Conservation (phyloP, 2,329 filamentous ascomycete species). For the Zalaria obscura region DNA sequence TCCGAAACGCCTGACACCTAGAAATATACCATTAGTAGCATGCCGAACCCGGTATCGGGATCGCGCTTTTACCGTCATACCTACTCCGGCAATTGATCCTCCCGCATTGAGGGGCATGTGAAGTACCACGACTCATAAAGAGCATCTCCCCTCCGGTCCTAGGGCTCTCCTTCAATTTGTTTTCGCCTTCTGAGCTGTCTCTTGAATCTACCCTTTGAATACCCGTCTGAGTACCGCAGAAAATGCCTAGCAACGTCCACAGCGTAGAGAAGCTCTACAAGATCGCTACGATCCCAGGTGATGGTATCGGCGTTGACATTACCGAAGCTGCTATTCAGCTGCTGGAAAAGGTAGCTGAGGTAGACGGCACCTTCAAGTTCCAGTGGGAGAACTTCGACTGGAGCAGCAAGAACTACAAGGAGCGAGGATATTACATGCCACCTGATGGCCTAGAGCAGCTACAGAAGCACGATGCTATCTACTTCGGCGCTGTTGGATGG, state of each 20-base stretch:
- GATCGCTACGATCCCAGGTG: constrained; percentile 47
- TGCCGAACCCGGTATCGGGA: too few species aligned
- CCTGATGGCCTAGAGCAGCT: constrained; percentile 35
- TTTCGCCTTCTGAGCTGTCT: too few species aligned
- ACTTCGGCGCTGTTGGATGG: constrained; percentile 47
- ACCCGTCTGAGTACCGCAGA: too few species aligned
- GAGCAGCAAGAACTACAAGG: constrained; percentile 33
- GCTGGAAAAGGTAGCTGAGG: constrained; percentile 29
- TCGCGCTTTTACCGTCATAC: too few species aligned
- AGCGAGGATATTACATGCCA: constrained; percentile 39
- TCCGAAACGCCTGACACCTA: too few species aligned
- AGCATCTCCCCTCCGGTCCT: too few species aligned
- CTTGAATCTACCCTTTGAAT: too few species aligned
- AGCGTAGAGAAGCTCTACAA: constrained; percentile 11
- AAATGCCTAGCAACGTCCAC: background rate
- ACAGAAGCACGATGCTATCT: constrained; percentile 38
- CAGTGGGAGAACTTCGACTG: constrained; percentile 39
- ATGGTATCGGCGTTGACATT: constrained; percentile 51
- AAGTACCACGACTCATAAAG: too few species aligned
- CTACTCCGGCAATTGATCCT: too few species aligned
- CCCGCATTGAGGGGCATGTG: too few species aligned
- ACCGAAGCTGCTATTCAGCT: constrained; percentile 39
- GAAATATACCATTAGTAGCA: too few species aligned
- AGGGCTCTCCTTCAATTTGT: too few species aligned
- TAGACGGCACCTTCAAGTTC: constrained; percentile 31